Evolutionary conservation across 148 eudicot genomes (phyloP), one percentile per base, ranked within the genome.

Genomic region (Gaultheria prostrata): DNA sequence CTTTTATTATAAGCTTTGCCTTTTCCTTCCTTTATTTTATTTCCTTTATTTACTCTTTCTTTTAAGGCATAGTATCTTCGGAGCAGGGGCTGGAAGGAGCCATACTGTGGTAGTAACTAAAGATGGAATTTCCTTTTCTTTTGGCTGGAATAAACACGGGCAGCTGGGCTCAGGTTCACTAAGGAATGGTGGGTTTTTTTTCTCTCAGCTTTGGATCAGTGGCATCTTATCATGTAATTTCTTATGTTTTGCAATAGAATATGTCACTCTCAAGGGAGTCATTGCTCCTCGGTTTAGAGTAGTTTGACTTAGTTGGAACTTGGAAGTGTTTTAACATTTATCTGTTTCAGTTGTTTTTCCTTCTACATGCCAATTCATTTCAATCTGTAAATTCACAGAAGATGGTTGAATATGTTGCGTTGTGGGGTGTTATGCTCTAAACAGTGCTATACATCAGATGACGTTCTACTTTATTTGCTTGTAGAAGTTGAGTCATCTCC

Each of bases 141-240:
- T 96, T 88, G 99, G 99, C 46, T 96, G 95, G 99, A 96, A 96
- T 89, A 96, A 96, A 86, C 98, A 94, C 83, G 99, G 99, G 78
- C 99, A 94, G 89, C 87, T 96, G 65, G 99, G 99, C 76, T 83
- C 93, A 83, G 98, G 99, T 83, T 93, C 98, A 21, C 81, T 76
- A 18, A 94, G 87, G 85, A 96, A 88, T 85, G 99, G 99, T 96
- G 78, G 71, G 93, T 75, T 35, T 48, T 61, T 8, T n/a, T 50
- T 2, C 11, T 11, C 26, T 51, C 10, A 79, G 17, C 43, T 39
- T 53, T 46, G 7, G 78, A 35, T 71, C 45, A 53, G 14, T 53
- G 11, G 53, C 30, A 61, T 78, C 80, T 78, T 77, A 54, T 30
- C n/a, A 53, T 54, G 28, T 76, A 11, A 11, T 2, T 49, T 20